phyloP scores from a whole-genome alignment of 441 rosid species.

The Erodium moschatum region DNA sequence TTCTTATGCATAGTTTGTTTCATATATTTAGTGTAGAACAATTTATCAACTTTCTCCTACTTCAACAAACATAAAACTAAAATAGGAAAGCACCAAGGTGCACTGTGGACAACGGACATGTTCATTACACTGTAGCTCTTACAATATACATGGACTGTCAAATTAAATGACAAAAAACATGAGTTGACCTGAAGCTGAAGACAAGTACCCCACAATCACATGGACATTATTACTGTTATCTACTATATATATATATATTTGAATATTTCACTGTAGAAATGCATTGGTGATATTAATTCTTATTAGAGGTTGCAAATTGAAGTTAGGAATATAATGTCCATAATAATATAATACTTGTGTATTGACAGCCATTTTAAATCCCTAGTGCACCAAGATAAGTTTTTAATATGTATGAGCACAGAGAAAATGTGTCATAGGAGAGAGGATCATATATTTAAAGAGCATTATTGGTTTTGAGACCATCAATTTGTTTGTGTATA shows the following conservation, averaged over 20 bases:
- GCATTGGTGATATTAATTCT: background rate
- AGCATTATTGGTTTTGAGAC: background rate
- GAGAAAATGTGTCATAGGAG: background rate
- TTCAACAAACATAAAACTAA: background rate
- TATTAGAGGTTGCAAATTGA: background rate
- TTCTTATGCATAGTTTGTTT: too few species aligned
- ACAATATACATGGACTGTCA: background rate
- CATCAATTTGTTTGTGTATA: background rate
- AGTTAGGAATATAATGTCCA: background rate
- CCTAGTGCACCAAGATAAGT: background rate
- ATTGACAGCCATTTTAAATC: background rate
- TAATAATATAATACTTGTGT: background rate
- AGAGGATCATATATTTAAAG: background rate
- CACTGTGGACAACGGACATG: background rate
- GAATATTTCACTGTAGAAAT: background rate
- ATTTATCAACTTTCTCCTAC: background rate
- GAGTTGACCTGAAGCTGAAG: slow-evolving; percentile 8
- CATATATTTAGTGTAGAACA: too few species aligned
- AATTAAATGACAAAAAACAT: slow-evolving; percentile 1
- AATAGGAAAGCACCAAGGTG: background rate
- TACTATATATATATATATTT: background rate
- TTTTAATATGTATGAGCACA: background rate
- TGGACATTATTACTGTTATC: background rate
- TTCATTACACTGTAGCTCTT: background rate
- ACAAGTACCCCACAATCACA: slow-evolving; percentile 1